Evolutionary conservation across 352 stramenopile genomes (phyloP), one percentile per base, ranked within the genome.

Genomic region (Pythium periplocum): DNA sequence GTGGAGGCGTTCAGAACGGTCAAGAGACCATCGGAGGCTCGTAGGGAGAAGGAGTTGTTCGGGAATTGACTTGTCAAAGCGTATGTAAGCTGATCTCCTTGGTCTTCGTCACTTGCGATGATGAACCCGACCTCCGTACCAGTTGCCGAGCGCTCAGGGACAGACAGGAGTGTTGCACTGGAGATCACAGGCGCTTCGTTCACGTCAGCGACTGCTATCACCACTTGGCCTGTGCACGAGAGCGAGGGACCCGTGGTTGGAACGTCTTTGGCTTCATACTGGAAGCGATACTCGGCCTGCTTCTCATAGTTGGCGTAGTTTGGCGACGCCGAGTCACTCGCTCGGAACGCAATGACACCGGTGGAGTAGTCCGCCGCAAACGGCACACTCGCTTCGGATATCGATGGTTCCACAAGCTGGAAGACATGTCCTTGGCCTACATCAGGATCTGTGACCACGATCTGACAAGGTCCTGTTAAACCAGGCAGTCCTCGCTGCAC

Each of bases 201-300:
- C 2, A 71, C 57, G 38, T 87, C 64, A 2, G 81, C 56, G 42
- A 87, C 62, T 17, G 47, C 65, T 30, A 87, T 67, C 6, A 70
- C 60, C 30, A 84, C 56, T 12, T 71, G 53, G 31, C 64, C 76
- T 8, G 46, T 73, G 42, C 76, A 87, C 17, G 60, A 52, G 2
- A 87, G 59, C 1, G 73, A 66, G n/a, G 51, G 40, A 1, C 67
- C 69, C 10, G 45, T 47, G n/a, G 48, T 34, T 1, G 76, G 71
- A 2, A 83, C 55, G 50, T 87, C 76, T 7, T 53, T 83, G 3
- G 62, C 61, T 51, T 79, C 69, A 34, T 87, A 87, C 11, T 58
- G 61, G 51, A 87, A 57, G 0, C 56, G 59, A 48, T 82, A 78
- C 31, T 67, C 31, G 35, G 36, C 72, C 51, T 69, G 55, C 2